Base-by-base conservation (phyloP, 257 asterid species). In the Mentha longifolia region DNA sequence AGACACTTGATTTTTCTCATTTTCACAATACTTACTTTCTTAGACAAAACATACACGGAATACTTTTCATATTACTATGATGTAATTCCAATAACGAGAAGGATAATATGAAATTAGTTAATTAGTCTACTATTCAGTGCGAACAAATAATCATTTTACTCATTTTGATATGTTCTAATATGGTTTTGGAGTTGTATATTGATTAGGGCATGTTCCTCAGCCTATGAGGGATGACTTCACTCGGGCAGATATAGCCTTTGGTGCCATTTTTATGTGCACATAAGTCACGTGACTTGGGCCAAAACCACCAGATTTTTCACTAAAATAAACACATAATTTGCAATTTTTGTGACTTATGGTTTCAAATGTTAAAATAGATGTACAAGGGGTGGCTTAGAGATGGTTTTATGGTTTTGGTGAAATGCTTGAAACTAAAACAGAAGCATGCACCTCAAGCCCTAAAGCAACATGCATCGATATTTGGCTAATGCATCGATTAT, bases 391-490 rank as follows among this genome's bases (percentile, higher is more conserved):
- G n/a, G n/a, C n/a, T n/a, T 86, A 95, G 91, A 76, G 97, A 92
- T 82, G 97, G 99, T n/a, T 67, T 91, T 31, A 81, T 81, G 77
- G 95, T 89, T 79, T 87, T 88, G 42, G 87, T 95, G 66, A 95
- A 67, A n/a, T n/a, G n/a, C n/a, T n/a, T n/a, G n/a, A n/a, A n/a
- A n/a, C n/a, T n/a, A n/a, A n/a, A n/a, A n/a, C 99, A 92, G 79
- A 95, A 87, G 89, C 88, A 86, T 78, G 88, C 99, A 45, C 64
- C 90, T 13, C 91, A 89, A 77, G 85, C 86, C 71, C 91, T n/a
- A 71, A 90, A 95, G 66, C 90, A 89, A 71, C 99, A 95, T 84
- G 90, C 97, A 95, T 68, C 76, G 97, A 62, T 95, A 92, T 82
- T 73, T 95, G 66, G 96, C 89, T 35, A 92, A 25, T 25, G 28